Evolutionary conservation across 1,284 basidiomycete species (phyloP).

Genomic region (Ustilago lituana): DNA sequence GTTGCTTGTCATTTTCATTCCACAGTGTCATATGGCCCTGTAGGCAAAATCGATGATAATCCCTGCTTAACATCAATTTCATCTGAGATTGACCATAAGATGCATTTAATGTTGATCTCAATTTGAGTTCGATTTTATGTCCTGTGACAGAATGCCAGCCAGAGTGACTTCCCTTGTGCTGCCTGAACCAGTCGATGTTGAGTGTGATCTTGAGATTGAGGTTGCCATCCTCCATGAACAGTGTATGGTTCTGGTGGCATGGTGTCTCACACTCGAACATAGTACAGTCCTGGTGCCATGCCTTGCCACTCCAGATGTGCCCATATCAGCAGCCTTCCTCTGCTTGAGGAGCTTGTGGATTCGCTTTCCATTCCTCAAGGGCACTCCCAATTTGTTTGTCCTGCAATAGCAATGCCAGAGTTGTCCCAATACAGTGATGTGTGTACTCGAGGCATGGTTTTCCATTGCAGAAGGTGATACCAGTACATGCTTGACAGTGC

Average conservation of each 20-base stretch:
- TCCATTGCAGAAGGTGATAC: neutral
- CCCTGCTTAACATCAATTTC: too few species aligned
- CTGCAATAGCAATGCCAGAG: neutral
- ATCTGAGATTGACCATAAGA: too few species aligned
- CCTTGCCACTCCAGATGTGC: neutral
- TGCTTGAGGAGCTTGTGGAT: neutral
- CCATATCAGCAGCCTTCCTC: neutral
- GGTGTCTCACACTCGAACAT: neutral
- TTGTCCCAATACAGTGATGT: neutral
- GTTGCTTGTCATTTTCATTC: too few species aligned
- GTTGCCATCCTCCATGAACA: neutral
- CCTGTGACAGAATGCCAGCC: neutral
- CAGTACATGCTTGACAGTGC: neutral
- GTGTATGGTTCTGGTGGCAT: neutral
- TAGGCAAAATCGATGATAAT: too few species aligned
- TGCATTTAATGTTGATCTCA: too few species aligned
- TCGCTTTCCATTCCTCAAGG: neutral
- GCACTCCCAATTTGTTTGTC: neutral
- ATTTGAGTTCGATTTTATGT: too few species aligned
- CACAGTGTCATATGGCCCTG: too few species aligned
- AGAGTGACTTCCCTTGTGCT: neutral
- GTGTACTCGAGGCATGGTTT: neutral
- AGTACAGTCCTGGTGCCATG: slow-evolving; percentile 1
- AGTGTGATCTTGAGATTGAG: slow-evolving; percentile 6
- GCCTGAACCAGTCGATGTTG: slow-evolving; percentile 2